phyloP scores from a whole-genome alignment of 805 yeast genomes.

The Cyberlindnera xishuangbannaensis region DNA sequence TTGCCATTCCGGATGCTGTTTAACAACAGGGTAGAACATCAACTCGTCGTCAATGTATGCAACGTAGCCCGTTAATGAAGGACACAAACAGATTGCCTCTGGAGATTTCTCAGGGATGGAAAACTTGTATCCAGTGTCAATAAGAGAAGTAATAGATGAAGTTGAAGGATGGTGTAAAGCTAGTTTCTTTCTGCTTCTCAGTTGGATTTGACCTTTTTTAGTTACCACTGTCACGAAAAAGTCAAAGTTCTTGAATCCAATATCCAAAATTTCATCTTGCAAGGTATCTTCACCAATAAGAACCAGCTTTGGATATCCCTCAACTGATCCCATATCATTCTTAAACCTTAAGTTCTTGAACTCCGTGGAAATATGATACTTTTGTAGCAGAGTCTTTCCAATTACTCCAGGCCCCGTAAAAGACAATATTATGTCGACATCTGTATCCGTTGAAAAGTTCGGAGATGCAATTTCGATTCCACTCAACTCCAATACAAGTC shows the following conservation, averaged over 20 bases:
- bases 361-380: constrained; percentile 21
- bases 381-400: constrained; percentile 18
- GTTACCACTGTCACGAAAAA: constrained; percentile 34
- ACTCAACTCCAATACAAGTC: constrained; percentile 26
- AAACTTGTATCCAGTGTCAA: constrained; percentile 51
- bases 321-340: constrained; percentile 14
- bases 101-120: constrained; percentile 32
- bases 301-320: constrained; percentile 17
- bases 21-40: constrained; percentile 9
- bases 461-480: constrained; percentile 43
- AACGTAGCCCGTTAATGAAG: constrained; percentile 41
- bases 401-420: constrained; percentile 26
- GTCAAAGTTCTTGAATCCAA: constrained; percentile 35
- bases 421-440: constrained; percentile 40
- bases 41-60: constrained; percentile 24
- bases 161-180: constrained; percentile 25
- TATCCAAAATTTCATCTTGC: constrained; percentile 25
- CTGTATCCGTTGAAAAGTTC: constrained; percentile 34
- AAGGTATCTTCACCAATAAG: constrained; percentile 19
- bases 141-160: constrained; percentile 33
- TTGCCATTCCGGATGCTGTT: constrained; percentile 2
- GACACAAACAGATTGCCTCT: constrained; percentile 39
- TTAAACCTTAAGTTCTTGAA: constrained; percentile 19
- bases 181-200: constrained; percentile 36
- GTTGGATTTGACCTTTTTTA: constrained; percentile 40